These are phyloP conservation scores for Nitzschia inconspicua DNA, from an alignment of 108 stramenopile genomes.

Conservation along the genomic window DNA sequence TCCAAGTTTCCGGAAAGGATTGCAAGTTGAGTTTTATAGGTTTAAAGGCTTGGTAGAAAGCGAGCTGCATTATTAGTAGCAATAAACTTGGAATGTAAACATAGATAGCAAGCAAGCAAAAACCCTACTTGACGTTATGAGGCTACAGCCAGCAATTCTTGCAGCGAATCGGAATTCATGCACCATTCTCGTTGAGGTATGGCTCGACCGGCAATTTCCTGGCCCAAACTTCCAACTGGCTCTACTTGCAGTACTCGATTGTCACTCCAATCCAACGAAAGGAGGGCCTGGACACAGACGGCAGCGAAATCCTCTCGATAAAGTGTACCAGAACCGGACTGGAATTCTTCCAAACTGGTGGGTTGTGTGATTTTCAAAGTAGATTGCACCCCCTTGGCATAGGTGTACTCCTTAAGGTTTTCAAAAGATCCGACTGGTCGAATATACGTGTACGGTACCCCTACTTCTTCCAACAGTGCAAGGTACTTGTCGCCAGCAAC, in stretches of 20 bases:
- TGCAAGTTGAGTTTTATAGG: no score
- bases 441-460: constrained; percentile 63
- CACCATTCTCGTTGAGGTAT: constrained; percentile 34
- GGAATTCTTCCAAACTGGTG: neutral
- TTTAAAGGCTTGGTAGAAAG: no score
- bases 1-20: no score
- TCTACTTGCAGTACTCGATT: constrained; percentile 36
- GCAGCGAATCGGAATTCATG: constrained; percentile 20
- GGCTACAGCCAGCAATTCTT: neutral
- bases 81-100: no score
- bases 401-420: constrained; percentile 50
- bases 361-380: constrained; percentile 23
- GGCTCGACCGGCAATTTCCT: neutral
- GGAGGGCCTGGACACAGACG: constrained; percentile 59
- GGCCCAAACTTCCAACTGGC: neutral
- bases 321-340: constrained; percentile 9
- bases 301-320: constrained; percentile 77
- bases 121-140: no score
- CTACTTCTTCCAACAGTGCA: constrained; percentile 41
- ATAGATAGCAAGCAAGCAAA: no score
- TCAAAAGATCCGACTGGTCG: constrained; percentile 37
- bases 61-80: no score
- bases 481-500: constrained; percentile 28
- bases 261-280: constrained; percentile 61
- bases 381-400: constrained; percentile 60